Evolutionary conservation across 371 early-diverging fungal genomes (phyloP).

Genomic region (Mucor circinelloides): DNA sequence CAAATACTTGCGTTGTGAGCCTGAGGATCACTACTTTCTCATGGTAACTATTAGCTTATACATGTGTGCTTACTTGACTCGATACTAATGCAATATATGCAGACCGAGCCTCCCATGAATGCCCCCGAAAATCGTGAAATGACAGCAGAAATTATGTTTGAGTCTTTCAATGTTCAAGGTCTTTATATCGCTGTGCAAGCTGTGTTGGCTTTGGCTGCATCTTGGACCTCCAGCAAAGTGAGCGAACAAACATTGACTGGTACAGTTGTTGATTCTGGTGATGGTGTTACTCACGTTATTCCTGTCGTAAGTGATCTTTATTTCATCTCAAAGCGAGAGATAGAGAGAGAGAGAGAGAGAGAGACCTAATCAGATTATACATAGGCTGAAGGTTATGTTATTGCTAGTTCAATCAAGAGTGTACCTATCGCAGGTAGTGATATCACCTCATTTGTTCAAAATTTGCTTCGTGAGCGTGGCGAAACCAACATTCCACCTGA

Average conservation of each 20-base stretch:
- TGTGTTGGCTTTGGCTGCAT: conserved; percentile 88
- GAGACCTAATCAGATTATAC: background rate
- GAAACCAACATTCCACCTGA: conserved; percentile 95
- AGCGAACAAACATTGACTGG: conserved; percentile 89
- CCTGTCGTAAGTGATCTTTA: conserved; percentile 75
- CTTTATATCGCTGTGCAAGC: conserved; percentile 95
- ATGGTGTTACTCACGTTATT: conserved; percentile 99
- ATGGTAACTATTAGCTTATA: conserved; percentile 50
- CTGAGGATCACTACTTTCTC: conserved; percentile 96
- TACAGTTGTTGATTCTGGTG: conserved; percentile 96
- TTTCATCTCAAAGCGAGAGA: background rate
- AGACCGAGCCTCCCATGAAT: conserved; percentile 92
- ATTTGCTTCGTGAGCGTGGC: conserved; percentile 92
- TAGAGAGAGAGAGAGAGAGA: background rate
- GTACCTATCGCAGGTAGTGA: conserved; percentile 98
- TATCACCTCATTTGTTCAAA: conserved; percentile 96
- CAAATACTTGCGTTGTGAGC: conserved; percentile 96
- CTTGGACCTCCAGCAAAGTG: conserved; percentile 83
- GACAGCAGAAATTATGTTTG: conserved; percentile 93
- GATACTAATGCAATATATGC: background rate
- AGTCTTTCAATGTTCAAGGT: conserved; percentile 88
- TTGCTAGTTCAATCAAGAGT: conserved; percentile 96
- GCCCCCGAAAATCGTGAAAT: conserved; percentile 93
- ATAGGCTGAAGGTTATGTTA: conserved; percentile 97
- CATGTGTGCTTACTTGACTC: background rate